These are phyloP conservation scores for Aspergillus brasiliensis DNA, from an alignment of 2,329 filamentous ascomycete genomes.

Conservation along the genomic window DNA sequence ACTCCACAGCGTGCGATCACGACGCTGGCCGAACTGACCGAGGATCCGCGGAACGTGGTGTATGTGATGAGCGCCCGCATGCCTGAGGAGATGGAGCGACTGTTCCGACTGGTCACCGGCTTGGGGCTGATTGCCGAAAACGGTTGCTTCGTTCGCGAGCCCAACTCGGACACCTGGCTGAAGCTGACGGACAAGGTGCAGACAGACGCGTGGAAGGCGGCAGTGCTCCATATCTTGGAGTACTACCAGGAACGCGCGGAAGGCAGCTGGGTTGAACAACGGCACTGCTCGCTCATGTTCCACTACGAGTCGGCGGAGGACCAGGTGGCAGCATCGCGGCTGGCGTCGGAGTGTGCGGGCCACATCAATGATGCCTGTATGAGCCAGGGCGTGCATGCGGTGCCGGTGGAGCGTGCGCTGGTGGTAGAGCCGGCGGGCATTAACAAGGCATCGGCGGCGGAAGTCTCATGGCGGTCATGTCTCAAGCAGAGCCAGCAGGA, in stretches of 20 bases:
- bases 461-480: constrained; percentile 68
- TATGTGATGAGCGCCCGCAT: constrained; percentile 92
- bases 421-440: constrained; percentile 83
- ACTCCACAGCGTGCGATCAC: constrained; percentile 85
- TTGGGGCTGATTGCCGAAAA: constrained; percentile 93
- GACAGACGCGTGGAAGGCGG: constrained; percentile 77
- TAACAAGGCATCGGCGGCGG: constrained; percentile 83
- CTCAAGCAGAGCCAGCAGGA: constrained; percentile 57
- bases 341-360: constrained; percentile 85
- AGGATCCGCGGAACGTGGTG: constrained; percentile 79
- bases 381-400: constrained; percentile 78
- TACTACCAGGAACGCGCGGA: constrained; percentile 92
- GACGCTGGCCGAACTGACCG: constrained; percentile 76
- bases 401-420: constrained; percentile 77
- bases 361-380: constrained; percentile 95
- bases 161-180: constrained; percentile 69
- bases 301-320: constrained; percentile 85
- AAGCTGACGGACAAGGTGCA: constrained; percentile 73
- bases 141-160: constrained; percentile 82
- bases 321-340: constrained; percentile 70
- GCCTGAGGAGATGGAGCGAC: constrained; percentile 81
- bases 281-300: constrained; percentile 89
- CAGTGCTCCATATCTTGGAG: constrained; percentile 77
- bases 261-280: constrained; percentile 82
- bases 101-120: constrained; percentile 81